These are phyloP conservation scores for Geranium brycei DNA, from an alignment of 345 rosid genomes.

Conservation along the genomic window DNA sequence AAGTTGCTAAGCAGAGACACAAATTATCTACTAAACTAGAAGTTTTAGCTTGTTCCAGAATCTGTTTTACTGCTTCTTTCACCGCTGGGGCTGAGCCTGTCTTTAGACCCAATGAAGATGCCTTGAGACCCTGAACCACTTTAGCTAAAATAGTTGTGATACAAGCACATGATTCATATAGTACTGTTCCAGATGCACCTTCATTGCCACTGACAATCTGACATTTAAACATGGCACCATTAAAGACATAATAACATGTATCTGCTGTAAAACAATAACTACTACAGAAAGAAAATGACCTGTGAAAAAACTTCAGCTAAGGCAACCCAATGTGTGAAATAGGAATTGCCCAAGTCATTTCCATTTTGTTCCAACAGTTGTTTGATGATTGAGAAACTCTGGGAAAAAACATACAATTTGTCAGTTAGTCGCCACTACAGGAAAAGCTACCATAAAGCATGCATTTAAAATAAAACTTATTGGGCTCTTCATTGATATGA, in stretches of 20 bases:
- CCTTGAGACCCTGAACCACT: constrained; percentile 45
- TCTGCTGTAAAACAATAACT: constrained; percentile 3
- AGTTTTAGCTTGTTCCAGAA: constrained; percentile 68
- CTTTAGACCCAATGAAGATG: constrained; percentile 29
- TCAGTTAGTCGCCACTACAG: not conserved
- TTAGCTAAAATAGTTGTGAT: constrained; percentile 43
- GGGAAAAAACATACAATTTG: constrained; percentile 12
- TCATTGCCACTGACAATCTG: constrained; percentile 57
- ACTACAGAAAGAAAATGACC: constrained; percentile 31
- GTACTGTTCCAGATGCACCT: constrained; percentile 53
- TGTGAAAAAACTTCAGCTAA: constrained; percentile 66
- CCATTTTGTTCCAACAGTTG: constrained; percentile 41
- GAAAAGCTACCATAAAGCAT: not conserved
- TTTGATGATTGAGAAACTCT: constrained; percentile 65
- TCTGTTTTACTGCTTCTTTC: constrained; percentile 36
- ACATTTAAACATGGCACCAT: constrained; percentile 11
- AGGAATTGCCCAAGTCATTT: constrained; percentile 32
- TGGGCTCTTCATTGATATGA: not conserved
- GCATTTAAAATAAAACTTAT: not conserved
- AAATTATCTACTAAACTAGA: constrained; percentile 66
- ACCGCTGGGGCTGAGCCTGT: constrained; percentile 23
- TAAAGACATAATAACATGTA: constrained; percentile 6
- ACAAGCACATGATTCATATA: constrained; percentile 65
- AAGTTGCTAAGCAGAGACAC: constrained; percentile 65
- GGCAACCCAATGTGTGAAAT: constrained; percentile 77